Evolutionary conservation across 192 early-diverging fungal genomes (phyloP).

Genomic region (Umbelopsis ramanniana): DNA sequence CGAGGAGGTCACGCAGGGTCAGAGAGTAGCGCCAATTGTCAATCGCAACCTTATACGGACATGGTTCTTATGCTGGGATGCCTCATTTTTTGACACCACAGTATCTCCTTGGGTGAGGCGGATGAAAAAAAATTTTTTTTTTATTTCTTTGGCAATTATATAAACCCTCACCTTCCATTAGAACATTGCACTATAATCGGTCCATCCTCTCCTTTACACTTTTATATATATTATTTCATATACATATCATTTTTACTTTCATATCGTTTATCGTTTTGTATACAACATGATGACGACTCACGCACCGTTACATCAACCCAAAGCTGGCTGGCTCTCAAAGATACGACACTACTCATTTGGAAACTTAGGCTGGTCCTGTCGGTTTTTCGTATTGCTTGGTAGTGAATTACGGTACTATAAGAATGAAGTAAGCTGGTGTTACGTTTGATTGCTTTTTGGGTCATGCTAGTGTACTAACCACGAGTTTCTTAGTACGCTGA

Average conservation of each 20-base stretch:
- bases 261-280: background rate
- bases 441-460: too few relatives aligned
- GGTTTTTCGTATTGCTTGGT: conserved; percentile 33
- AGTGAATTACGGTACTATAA: conserved; percentile 34
- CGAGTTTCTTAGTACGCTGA: conserved; percentile 1
- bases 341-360: conserved; percentile 11
- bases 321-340: conserved; percentile 17
- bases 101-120: background rate
- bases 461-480: background rate
- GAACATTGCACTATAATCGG: background rate
- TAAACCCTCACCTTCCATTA: background rate
- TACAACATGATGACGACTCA: background rate
- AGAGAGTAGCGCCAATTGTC: conserved; percentile 6
- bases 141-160: background rate
- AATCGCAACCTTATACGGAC: conserved; percentile 14
- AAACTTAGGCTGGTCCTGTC: conserved; percentile 30
- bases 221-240: background rate
- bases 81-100: conserved; percentile 16
- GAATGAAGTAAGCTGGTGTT: conserved; percentile 10
- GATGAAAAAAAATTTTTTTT: conserved; percentile 2
- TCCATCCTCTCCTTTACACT: conserved; percentile 1
- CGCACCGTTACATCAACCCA: conserved; percentile 7
- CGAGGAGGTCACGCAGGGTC: conserved; percentile 16
- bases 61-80: background rate
- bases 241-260: background rate